Conservation (phyloP, 352 stramenopile species). For the Phytopythium chamaehyphon region DNA sequence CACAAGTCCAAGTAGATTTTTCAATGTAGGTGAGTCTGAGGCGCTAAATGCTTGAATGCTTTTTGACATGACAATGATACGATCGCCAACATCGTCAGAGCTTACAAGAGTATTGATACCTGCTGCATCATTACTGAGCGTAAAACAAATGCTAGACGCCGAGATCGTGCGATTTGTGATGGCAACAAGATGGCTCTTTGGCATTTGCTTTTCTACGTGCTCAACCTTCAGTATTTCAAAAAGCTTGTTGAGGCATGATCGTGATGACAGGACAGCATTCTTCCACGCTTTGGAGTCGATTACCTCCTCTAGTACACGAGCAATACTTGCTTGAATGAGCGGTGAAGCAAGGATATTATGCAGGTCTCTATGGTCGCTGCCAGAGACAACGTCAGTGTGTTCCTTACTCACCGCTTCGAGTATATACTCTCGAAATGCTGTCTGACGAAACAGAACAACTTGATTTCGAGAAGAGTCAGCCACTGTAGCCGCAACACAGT, state of each 20-base stretch:
- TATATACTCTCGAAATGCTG: conserved; percentile 23
- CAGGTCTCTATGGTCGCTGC: no score
- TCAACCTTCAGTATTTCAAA: conserved; percentile 14
- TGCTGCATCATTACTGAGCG: conserved; percentile 35
- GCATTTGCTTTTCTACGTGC: neutral
- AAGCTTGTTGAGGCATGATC: conserved; percentile 15
- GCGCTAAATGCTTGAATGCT: conserved; percentile 9
- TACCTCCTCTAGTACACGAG: conserved; percentile 39
- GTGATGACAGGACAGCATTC: conserved; percentile 21
- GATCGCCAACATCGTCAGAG: neutral
- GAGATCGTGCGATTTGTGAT: conserved; percentile 11
- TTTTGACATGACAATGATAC: conserved; percentile 10
- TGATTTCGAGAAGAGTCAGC: conserved; percentile 45
- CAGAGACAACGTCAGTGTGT: no score
- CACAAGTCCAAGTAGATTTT: conserved; percentile 47
- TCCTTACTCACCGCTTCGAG: conserved; percentile 7
- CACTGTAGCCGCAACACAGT: conserved; percentile 33
- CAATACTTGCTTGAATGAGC: conserved; percentile 25
- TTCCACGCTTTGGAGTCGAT: conserved; percentile 61
- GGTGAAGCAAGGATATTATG: neutral
- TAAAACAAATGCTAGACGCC: conserved; percentile 48
- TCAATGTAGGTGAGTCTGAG: conserved; percentile 5
- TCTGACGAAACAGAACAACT: conserved; percentile 43
- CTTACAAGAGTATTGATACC: conserved; percentile 20
- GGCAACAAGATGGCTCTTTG: neutral